Conservation (phyloP, 2,329 filamentous ascomycete species). For the Sporothrix brasiliensis region DNA sequence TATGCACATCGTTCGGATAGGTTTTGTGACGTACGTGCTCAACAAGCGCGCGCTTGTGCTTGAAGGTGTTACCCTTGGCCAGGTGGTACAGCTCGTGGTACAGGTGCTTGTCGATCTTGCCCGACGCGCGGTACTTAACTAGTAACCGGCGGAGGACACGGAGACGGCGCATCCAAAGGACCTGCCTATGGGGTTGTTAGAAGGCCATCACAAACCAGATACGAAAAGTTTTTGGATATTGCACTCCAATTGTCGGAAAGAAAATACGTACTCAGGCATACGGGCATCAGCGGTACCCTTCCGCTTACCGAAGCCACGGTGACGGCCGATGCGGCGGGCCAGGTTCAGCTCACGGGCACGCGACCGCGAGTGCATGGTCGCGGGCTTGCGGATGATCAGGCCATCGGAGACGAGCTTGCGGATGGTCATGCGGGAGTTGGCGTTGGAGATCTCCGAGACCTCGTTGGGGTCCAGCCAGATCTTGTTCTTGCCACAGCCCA, state of each 20-base stretch:
- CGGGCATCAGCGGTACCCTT: conserved; percentile 99
- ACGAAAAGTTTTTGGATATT: neutral
- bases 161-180: conserved; percentile 99
- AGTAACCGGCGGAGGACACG: conserved; percentile 98
- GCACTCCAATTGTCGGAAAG: neutral
- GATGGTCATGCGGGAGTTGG: conserved; percentile 99
- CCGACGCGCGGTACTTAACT: conserved; percentile 99
- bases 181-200: conserved; percentile 62
- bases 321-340: conserved; percentile 91
- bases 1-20: neutral
- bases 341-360: conserved; percentile 94
- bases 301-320: conserved; percentile 99
- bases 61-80: conserved; percentile 99
- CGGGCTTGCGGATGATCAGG: conserved; percentile 99
- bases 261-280: conserved; percentile 84
- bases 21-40: conserved; percentile 83
- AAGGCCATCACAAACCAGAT: neutral
- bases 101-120: conserved; percentile 99
- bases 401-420: conserved; percentile 99
- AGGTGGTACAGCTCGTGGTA: conserved; percentile 99
- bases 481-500: conserved; percentile 99
- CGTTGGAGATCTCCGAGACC: conserved; percentile 98
- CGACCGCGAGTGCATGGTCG: conserved; percentile 98
- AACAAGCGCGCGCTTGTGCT: conserved; percentile 99
- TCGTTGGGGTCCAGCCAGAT: conserved; percentile 99